phyloP scores from a whole-genome alignment of 805 yeast genomes.

The Wickerhamiella galacta region DNA sequence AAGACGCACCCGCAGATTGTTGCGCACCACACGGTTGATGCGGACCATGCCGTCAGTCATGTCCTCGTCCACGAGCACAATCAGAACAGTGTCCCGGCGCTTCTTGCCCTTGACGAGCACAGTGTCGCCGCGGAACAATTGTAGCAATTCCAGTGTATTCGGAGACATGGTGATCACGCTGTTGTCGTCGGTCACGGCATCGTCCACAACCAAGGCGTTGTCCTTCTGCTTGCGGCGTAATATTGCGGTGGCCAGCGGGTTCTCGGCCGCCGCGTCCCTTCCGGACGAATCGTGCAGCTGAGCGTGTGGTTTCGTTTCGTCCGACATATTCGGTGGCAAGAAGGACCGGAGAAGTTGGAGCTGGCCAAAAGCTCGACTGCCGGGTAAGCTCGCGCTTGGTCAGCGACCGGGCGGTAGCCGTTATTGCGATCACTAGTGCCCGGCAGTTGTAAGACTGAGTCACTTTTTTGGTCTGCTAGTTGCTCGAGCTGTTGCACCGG shows the following conservation, averaged over 20 bases:
- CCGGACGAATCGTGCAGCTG: constrained; percentile 7
- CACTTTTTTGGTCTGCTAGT: too few relatives aligned
- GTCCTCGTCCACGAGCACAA: constrained; percentile 92
- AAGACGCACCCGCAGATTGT: constrained; percentile 80
- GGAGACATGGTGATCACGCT: constrained; percentile 87
- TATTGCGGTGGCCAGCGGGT: constrained; percentile 89
- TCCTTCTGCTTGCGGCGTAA: constrained; percentile 95
- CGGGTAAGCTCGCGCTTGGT: too few relatives aligned
- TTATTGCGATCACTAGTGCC: too few relatives aligned
- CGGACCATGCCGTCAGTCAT: constrained; percentile 91
- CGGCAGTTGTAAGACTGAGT: too few relatives aligned
- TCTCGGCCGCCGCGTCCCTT: constrained; percentile 24
- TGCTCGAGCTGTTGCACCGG: too few relatives aligned
- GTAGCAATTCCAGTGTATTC: constrained; percentile 84
- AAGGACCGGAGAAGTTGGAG: background rate
- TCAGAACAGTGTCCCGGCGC: constrained; percentile 91
- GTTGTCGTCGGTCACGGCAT: constrained; percentile 93
- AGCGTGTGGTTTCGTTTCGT: background rate
- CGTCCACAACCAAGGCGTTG: constrained; percentile 87
- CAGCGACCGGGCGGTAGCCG: too few relatives aligned
- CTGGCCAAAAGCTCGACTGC: background rate
- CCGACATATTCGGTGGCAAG: background rate
- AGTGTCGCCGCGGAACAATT: constrained; percentile 94
- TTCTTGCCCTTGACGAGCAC: constrained; percentile 95
- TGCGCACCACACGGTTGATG: constrained; percentile 88